These are phyloP conservation scores for Cryphonectria radicalis DNA, from an alignment of 2,329 filamentous ascomycete genomes.

Conservation along the genomic window DNA sequence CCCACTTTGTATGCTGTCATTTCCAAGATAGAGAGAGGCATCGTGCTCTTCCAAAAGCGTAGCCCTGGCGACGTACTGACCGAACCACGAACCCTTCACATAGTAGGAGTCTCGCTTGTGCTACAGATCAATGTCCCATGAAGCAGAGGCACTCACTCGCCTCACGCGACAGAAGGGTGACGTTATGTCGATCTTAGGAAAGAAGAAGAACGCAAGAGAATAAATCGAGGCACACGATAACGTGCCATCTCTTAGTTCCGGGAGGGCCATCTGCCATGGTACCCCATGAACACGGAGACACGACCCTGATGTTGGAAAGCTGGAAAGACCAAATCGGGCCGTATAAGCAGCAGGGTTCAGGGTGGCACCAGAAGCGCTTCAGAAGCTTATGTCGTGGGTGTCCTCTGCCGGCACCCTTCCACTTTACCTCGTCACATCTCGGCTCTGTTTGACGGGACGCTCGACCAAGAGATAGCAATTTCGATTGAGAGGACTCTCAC, in stretches of 20 bases:
- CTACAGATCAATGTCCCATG: neutral
- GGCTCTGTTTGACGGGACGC: conserved; percentile 1
- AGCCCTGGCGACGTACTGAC: conserved; percentile 11
- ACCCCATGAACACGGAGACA: conserved; percentile 18
- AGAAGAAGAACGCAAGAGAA: neutral
- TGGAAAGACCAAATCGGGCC: conserved; percentile 17
- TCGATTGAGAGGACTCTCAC: neutral
- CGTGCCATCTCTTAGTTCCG: conserved; percentile 4
- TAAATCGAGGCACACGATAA: neutral
- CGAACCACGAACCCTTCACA: neutral
- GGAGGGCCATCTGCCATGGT: conserved; percentile 16
- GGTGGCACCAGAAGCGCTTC: conserved; percentile 15
- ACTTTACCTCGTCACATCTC: conserved; percentile 2
- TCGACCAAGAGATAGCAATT: conserved; percentile 10
- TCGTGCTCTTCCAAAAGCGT: conserved; percentile 1
- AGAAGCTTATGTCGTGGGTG: neutral
- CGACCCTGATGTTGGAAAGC: conserved; percentile 7
- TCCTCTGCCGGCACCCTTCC: neutral
- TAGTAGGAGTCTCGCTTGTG: neutral
- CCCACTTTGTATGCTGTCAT: neutral
- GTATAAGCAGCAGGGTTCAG: conserved; percentile 14
- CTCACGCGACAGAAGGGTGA: neutral
- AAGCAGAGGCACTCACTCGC: neutral
- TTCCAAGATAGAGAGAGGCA: neutral
- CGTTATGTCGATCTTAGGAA: neutral